A percentile compares a stretch with the other conserved stretches of the same genome.
Evolutionary conservation across 73 alveolate species (phyloP).

Genomic region (Paramecium sexaurelia): DNA sequence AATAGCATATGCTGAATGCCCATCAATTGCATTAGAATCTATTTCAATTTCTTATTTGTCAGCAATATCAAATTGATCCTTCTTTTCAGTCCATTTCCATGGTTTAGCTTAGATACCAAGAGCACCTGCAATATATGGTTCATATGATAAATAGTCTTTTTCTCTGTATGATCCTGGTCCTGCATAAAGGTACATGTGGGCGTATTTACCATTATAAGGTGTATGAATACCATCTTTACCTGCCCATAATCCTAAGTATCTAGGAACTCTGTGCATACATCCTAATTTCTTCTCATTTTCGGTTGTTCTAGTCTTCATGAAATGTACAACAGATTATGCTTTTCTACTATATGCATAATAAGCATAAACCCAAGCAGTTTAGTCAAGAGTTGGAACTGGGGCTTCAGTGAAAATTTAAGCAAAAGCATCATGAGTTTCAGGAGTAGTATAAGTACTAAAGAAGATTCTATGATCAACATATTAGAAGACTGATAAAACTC

Average conservation of each 20-base stretch:
- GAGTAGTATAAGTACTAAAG: conserved; percentile 41
- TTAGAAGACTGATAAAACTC: conserved; percentile 10
- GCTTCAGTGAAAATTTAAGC: neutral
- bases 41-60: neutral
- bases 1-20: conserved; percentile 28
- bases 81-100: neutral
- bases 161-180: conserved; percentile 52
- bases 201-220: conserved; percentile 32
- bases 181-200: neutral
- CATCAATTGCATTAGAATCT: neutral
- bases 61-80: neutral
- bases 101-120: conserved; percentile 30
- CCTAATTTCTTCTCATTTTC: neutral
- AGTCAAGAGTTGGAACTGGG: neutral
- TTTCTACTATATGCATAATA: conserved; percentile 47
- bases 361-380: conserved; percentile 47
- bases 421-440: conserved; percentile 26
- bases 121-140: conserved; percentile 50
- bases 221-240: conserved; percentile 54
- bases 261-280: conserved; percentile 51
- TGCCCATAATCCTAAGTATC: neutral
- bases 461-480: conserved; percentile 22
- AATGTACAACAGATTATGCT: neutral
- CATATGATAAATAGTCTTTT: neutral
- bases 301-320: neutral